Evolutionary conservation across 2,329 filamentous ascomycete genomes (phyloP).

Genomic region (Beauveria asiatica): DNA sequence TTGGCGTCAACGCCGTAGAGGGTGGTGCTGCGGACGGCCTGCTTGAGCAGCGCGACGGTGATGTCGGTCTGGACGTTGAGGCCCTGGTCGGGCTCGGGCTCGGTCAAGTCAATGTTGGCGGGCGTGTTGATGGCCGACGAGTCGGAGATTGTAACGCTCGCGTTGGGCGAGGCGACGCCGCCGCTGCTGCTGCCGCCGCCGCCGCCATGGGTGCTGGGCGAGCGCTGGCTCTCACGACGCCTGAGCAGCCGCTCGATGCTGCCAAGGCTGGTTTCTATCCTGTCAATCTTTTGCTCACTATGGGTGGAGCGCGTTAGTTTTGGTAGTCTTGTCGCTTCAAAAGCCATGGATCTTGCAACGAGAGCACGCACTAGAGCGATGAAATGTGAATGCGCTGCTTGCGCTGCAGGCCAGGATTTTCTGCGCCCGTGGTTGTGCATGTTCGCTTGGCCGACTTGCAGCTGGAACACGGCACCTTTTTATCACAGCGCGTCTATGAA

Average conservation of each 20-base stretch:
- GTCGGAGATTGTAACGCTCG: conserved; percentile 8
- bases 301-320: not conserved
- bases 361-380: conserved; percentile 45
- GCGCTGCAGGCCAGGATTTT: conserved; percentile 45
- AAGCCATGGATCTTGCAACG: too few relatives aligned
- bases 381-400: conserved; percentile 51
- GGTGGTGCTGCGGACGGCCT: conserved; percentile 39
- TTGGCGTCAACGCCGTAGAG: conserved; percentile 37
- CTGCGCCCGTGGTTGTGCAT: conserved; percentile 47
- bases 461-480: conserved; percentile 49
- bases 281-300: conserved; percentile 46
- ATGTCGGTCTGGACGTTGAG: conserved; percentile 43
- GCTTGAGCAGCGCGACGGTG: conserved; percentile 45
- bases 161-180: conserved; percentile 2
- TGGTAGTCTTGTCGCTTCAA: not conserved
- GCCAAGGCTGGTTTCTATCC: conserved; percentile 35
- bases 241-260: conserved; percentile 36
- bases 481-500: conserved; percentile 38
- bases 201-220: conserved; percentile 31
- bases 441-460: conserved; percentile 43
- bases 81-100: conserved; percentile 28
- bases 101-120: conserved; percentile 6
- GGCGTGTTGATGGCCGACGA: conserved; percentile 9
- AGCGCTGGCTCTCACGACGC: conserved; percentile 24
- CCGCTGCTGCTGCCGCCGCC: conserved; percentile 31